Evolutionary conservation across 2,329 filamentous ascomycete genomes (phyloP), one percentile per base, ranked within the genome.

Genomic region (Xylaria sp.): DNA sequence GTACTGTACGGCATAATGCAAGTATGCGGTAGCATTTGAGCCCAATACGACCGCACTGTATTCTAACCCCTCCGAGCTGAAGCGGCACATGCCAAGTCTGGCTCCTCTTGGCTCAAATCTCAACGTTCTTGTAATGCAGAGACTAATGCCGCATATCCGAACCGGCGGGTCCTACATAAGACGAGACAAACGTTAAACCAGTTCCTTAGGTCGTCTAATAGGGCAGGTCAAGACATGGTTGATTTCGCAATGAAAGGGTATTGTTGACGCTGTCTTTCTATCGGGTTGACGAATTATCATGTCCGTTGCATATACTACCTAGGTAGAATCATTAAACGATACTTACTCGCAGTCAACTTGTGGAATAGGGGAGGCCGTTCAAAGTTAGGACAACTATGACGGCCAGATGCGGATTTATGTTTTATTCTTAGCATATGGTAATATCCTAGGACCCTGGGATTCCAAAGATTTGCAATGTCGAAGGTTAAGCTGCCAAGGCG

Each of bases 131-230:
- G 31, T 20, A 60, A 60, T 60, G 58, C 51, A 59, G 31, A 59
- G 31, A 38, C 57, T 33, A 49, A 65, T 66, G 68, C 68, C 68
- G 68, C 66, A 64, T 68, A 71, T 63, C 66, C 68, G 68, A 68
- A 54, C 62, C 11, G 31, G 61, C 65, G 65, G 68, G 62, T 68
- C 57, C 23, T 51, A 33, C 59, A 10, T 10, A 33, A 1, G 9
- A 33, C 36, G 15, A 36, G 60, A 57, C 40, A 31, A 63, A 63
- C 20, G 20, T 46, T 40, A 17, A 49, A 13, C 48, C 28, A 4
- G 46, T 33, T 36, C 62, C 66, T 23, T 23, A 23, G 23, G 23
- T 23, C 1, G 23, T 23, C 23, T 44, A 61, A 60, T 56, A 65
- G 23, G 48, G 48, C 48, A n/a, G 26, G n/a, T 40, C 61, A 57